Evolutionary conservation across 176 grass and related monocot species (phyloP).

Genomic region (Avena eriantha): DNA sequence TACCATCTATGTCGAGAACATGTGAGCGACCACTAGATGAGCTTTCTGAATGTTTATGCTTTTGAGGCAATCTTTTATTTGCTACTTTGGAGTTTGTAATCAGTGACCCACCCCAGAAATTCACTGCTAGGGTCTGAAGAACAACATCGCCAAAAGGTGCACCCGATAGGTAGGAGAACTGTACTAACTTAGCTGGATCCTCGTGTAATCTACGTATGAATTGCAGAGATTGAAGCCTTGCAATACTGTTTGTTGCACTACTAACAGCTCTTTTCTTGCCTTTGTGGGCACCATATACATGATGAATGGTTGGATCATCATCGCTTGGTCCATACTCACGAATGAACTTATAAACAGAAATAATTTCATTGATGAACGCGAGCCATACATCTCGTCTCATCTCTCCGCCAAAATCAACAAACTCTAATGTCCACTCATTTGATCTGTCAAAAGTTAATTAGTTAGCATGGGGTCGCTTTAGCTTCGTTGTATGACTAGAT

Average conservation of each 20-base stretch:
- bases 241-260: constrained; percentile 81
- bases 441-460: constrained; percentile 59
- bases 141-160: constrained; percentile 85
- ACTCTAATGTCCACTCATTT: constrained; percentile 89
- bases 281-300: constrained; percentile 81
- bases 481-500: constrained; percentile 37
- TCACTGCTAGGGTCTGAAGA: constrained; percentile 87
- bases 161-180: constrained; percentile 76
- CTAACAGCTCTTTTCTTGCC: constrained; percentile 80
- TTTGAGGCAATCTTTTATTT: constrained; percentile 48
- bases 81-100: constrained; percentile 60
- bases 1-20: constrained; percentile 82
- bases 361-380: constrained; percentile 83
- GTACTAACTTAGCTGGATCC: constrained; percentile 85
- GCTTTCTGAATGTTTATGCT: constrained; percentile 65
- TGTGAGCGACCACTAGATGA: constrained; percentile 57
- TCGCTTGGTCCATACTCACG: constrained; percentile 75
- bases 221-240: constrained; percentile 93
- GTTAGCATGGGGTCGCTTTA: constrained; percentile 34
- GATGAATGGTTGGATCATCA: constrained; percentile 77
- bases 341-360: constrained; percentile 88
- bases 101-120: constrained; percentile 84
- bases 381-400: constrained; percentile 94
- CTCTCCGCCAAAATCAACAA: constrained; percentile 97
- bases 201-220: constrained; percentile 82